Conservation (phyloP, 352 stramenopile genomes). For the Globisporangium mamillatum region DNA sequence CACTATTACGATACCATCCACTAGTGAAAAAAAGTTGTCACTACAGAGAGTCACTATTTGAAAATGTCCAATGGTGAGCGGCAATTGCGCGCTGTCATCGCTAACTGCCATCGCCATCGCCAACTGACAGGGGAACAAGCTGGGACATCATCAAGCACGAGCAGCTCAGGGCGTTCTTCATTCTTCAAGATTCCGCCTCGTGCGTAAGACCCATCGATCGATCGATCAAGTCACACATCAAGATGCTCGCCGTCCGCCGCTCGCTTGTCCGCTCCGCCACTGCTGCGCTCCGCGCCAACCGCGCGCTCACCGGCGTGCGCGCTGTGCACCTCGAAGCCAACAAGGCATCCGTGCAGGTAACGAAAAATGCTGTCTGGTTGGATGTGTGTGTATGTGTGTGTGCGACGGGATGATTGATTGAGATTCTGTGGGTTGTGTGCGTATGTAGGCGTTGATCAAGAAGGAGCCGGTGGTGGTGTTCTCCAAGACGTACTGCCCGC, state of each 20-base stretch:
- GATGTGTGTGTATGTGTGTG: not conserved
- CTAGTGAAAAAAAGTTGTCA: not conserved
- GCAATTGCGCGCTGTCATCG: slow-evolving; percentile 8
- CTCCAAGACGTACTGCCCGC: slow-evolving; percentile 95
- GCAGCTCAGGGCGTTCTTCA: slow-evolving; percentile 10
- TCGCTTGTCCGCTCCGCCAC: slow-evolving; percentile 4
- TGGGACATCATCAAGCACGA: not conserved
- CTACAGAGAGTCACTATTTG: not conserved
- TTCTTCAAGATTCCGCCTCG: slow-evolving; percentile 7
- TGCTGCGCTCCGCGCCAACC: slow-evolving; percentile 11
- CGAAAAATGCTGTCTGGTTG: not conserved
- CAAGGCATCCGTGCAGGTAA: slow-evolving; percentile 55
- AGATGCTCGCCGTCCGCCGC: slow-evolving; percentile 13
- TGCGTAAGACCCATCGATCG: not conserved
- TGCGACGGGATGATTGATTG: not conserved
- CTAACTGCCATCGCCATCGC: no score
- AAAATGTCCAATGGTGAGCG: slow-evolving; percentile 3
- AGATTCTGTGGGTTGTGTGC: not conserved
- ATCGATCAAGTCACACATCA: not conserved
- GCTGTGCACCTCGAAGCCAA: slow-evolving; percentile 61
- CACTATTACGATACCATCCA: not conserved
- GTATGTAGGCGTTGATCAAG: slow-evolving; percentile 56
- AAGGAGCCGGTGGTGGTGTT: slow-evolving; percentile 88
- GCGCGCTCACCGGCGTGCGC: slow-evolving; percentile 25
- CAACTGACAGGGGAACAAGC: not conserved